Conservation (phyloP, 805 yeast genomes). For the Lachancea sp. region DNA sequence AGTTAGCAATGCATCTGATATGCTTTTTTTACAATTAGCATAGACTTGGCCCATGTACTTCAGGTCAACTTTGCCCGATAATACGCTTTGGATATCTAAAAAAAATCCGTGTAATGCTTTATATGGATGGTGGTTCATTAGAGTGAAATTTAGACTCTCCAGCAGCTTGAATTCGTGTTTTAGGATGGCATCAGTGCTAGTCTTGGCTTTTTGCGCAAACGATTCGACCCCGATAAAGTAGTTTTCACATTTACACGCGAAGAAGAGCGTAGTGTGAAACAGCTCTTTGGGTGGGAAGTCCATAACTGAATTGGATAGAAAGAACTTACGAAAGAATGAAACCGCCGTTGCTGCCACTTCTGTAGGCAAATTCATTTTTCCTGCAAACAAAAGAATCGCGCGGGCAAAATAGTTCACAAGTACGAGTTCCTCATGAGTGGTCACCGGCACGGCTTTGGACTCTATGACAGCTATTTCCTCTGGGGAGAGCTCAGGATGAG, state of each 20-base stretch:
- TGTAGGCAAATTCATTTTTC: conserved; percentile 73
- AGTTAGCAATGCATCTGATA: conserved; percentile 63
- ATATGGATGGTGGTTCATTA: conserved; percentile 83
- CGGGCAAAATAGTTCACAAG: conserved; percentile 67
- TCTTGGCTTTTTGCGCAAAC: conserved; percentile 65
- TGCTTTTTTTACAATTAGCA: conserved; percentile 59
- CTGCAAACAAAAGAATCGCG: conserved; percentile 63
- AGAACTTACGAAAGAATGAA: conserved; percentile 74
- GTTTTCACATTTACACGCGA: conserved; percentile 92
- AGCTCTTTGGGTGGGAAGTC: conserved; percentile 81
- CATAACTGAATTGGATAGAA: conserved; percentile 73
- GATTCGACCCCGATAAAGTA: conserved; percentile 78
- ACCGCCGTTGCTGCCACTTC: conserved; percentile 86
- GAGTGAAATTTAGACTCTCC: conserved; percentile 68
- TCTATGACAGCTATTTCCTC: conserved; percentile 27
- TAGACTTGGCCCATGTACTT: conserved; percentile 61
- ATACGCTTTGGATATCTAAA: conserved; percentile 70
- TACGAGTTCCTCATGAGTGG: conserved; percentile 62
- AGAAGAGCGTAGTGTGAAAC: conserved; percentile 72
- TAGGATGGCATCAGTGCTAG: conserved; percentile 60
- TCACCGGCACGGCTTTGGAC: conserved; percentile 40
- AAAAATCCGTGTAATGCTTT: conserved; percentile 91
- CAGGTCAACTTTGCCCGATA: conserved; percentile 41
- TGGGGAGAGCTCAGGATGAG: conserved; percentile 27
- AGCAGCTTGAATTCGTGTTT: conserved; percentile 74